These are phyloP conservation scores for Trebouxiophyceae sp. DNA, from an alignment of 163 green algal genomes.

Conservation along the genomic window DNA sequence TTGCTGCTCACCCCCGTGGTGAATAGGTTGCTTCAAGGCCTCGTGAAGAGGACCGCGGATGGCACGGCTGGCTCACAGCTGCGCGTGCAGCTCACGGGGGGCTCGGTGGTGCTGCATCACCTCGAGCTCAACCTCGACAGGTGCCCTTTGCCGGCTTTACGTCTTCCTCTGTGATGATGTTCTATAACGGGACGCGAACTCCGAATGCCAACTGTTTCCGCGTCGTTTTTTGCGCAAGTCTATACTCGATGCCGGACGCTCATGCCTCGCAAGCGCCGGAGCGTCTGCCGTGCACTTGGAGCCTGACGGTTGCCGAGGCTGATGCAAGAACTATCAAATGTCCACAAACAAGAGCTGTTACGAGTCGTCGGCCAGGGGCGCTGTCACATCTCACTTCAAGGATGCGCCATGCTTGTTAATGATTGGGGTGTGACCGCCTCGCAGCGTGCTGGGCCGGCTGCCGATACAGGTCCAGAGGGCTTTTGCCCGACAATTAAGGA, in stretches of 20 bases:
- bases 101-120: constrained; percentile 34
- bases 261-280: too few relatives aligned
- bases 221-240: too few relatives aligned
- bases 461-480: constrained; percentile 24
- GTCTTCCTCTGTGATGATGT: too few relatives aligned
- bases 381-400: too few relatives aligned
- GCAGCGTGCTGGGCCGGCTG: constrained; percentile 17
- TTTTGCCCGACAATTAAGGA: constrained; percentile 30
- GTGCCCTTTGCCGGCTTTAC: background rate
- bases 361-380: too few relatives aligned
- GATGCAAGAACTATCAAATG: background rate
- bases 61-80: constrained; percentile 25
- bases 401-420: background rate
- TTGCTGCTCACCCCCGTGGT: constrained; percentile 39
- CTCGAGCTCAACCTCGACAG: constrained; percentile 44
- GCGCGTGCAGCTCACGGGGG: constrained; percentile 24
- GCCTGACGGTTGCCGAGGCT: too few relatives aligned
- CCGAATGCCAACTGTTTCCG: too few relatives aligned
- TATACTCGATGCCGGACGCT: too few relatives aligned
- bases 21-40: constrained; percentile 24
- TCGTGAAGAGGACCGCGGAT: constrained; percentile 28
- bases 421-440: background rate
- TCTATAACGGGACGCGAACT: too few relatives aligned
- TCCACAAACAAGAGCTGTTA: background rate
- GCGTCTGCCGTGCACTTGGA: too few relatives aligned